These are phyloP conservation scores for Madurella fahalii DNA, from an alignment of 2,329 filamentous ascomycete genomes.

Conservation along the genomic window DNA sequence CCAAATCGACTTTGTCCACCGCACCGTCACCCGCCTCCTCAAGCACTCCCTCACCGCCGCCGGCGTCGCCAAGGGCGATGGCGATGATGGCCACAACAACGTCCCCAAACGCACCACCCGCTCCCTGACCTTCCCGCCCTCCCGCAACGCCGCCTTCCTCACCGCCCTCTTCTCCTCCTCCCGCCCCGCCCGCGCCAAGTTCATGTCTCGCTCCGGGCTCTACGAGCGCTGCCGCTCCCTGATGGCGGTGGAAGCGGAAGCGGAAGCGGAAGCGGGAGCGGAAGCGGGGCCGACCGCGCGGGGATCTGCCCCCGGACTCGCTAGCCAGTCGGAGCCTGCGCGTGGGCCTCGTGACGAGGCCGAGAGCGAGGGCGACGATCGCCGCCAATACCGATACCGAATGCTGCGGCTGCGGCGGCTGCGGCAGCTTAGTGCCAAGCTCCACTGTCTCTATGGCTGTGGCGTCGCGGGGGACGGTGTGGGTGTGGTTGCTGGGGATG, in stretches of 20 bases:
- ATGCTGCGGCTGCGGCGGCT: constrained; percentile 34
- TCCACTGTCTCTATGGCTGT: constrained; percentile 63
- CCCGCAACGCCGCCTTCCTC: constrained; percentile 46
- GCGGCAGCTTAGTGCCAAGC: constrained; percentile 63
- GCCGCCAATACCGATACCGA: too few relatives aligned
- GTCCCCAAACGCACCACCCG: constrained; percentile 14
- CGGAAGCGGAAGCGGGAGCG: background rate
- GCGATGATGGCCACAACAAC: background rate
- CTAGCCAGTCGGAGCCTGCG: too few relatives aligned
- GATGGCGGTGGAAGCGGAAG: too few relatives aligned
- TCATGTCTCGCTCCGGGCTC: constrained; percentile 61
- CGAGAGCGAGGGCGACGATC: background rate
- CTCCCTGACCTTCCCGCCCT: constrained; percentile 38
- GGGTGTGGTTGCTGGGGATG: constrained; percentile 44
- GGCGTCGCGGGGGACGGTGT: background rate
- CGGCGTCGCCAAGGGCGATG: background rate
- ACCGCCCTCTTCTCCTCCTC: constrained; percentile 41
- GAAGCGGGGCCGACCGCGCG: background rate
- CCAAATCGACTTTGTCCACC: constrained; percentile 46
- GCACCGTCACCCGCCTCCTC: constrained; percentile 44
- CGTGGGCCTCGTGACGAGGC: too few relatives aligned
- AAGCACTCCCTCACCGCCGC: constrained; percentile 28
- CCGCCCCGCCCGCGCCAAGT: constrained; percentile 49
- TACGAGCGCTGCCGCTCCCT: constrained; percentile 52
- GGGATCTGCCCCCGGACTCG: too few relatives aligned